Base-by-base conservation (phyloP, 108 stramenopile genomes). In the Fragilaria radians region DNA sequence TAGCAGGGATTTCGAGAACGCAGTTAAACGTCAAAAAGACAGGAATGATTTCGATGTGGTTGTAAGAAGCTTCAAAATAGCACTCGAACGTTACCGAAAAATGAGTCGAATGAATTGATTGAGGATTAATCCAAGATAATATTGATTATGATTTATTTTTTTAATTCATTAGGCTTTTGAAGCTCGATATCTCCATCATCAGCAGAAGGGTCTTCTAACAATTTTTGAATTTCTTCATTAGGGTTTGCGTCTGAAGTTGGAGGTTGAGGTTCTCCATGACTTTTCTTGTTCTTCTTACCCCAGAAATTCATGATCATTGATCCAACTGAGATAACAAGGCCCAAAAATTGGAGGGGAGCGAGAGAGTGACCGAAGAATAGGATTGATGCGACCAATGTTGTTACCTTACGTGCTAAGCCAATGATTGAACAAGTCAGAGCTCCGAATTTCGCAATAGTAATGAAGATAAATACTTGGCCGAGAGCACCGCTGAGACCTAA, bases 361-460 rank as follows among this genome's bases (percentile, higher is more conserved):
- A 95, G 50, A 48, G 69, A 42, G 59, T 97, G 96, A 14, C 92
- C 91, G 72, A 95, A 98, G 72, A 97, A 91, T 66, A 93, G 85
- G 47, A 98, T 95, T 36, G 88, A 90, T 36, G 92, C 89, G 32
- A 96, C 80, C 52, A 98, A 71, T 5, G 96, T 96, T 1, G 95
- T 82, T 42, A 98, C 91, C 71, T 98, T 98, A 50, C 97, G 68
- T 7, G 24, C 88, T 89, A 42, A 14, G 11, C 36, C 36, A 14
- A 42, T 42, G 14, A 42, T 42, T 7, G 32, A 98, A 59, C 7
- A 94, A 96, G 32, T 42, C 11, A 98, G 73, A 0, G 98, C 98
- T 19, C 98, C 98, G 68, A 98, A 98, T 57, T 98, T 95, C 64
- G 94, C 76, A 68, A 98, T 98, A 0, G 98, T 98, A 3, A 98